These are phyloP conservation scores for Colletotrichum sp. DNA, from an alignment of 2,329 filamentous ascomycete genomes.

Conservation along the genomic window DNA sequence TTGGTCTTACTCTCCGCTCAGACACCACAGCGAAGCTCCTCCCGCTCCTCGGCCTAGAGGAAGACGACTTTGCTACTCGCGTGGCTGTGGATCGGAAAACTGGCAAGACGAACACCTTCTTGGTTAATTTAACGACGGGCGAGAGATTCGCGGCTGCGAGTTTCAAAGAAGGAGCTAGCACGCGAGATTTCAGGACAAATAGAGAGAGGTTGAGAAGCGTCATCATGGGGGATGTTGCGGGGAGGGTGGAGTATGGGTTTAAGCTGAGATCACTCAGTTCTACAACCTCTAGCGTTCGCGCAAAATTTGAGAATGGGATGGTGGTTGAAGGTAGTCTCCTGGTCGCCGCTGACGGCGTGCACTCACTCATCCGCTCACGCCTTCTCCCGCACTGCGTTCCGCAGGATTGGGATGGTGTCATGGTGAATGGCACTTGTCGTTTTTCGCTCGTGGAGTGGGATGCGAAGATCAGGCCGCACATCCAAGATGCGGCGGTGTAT, in stretches of 20 bases:
- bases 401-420: not conserved
- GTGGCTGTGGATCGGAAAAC: not conserved
- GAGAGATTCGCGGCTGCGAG: not conserved
- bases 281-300: accelerated
- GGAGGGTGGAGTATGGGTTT: not conserved
- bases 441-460: accelerated
- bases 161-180: not conserved
- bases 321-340: not conserved
- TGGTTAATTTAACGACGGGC: not conserved
- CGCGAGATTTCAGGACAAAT: not conserved
- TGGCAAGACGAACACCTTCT: not conserved
- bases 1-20: not conserved
- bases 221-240: not conserved
- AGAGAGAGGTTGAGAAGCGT: not conserved
- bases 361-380: not conserved
- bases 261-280: not conserved
- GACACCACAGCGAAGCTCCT: not conserved
- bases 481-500: not conserved
- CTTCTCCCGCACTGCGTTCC: accelerated
- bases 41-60: not conserved
- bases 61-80: not conserved
- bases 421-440: not conserved
- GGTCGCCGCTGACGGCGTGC: not conserved
- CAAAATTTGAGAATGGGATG: not conserved
- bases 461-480: not conserved